These are phyloP conservation scores for Tremellales sp. DNA, from an alignment of 1,284 basidiomycete species.

Conservation along the genomic window DNA sequence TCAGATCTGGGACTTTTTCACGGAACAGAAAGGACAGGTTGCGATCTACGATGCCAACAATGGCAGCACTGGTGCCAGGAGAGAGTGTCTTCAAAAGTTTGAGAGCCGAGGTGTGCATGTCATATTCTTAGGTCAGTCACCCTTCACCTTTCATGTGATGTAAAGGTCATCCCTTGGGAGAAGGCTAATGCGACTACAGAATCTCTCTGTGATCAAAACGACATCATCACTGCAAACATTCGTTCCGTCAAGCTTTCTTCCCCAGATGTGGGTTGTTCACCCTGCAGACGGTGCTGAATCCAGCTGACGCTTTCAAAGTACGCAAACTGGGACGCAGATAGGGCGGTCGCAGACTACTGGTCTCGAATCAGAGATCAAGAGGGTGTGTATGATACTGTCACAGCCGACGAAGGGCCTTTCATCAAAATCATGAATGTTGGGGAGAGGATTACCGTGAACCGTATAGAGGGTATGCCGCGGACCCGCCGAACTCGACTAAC, in stretches of 20 bases:
- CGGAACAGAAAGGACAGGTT: constrained; percentile 73
- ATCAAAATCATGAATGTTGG: constrained; percentile 97
- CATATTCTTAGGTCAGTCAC: constrained; percentile 73
- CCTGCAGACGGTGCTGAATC: not conserved
- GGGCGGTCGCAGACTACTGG: constrained; percentile 88
- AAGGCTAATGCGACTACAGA: constrained; percentile 53
- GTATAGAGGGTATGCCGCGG: constrained; percentile 51
- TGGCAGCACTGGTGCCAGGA: constrained; percentile 65
- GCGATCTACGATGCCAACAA: constrained; percentile 99
- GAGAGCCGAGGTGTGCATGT: constrained; percentile 81
- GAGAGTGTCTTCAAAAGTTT: constrained; percentile 76
- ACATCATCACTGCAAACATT: constrained; percentile 91
- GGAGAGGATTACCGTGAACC: constrained; percentile 87
- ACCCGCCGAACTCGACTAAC: not conserved
- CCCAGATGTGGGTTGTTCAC: constrained; percentile 67
- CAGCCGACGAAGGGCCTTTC: constrained; percentile 69
- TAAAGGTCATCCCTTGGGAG: not conserved
- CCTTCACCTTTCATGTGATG: not conserved
- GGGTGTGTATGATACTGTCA: constrained; percentile 66
- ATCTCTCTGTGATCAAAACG: constrained; percentile 79
- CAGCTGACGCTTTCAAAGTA: constrained; percentile 58
- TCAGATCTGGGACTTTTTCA: constrained; percentile 85
- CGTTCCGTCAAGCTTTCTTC: constrained; percentile 96
- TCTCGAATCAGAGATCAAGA: constrained; percentile 84
- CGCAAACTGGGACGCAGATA: constrained; percentile 83